A percentile compares a stretch with the other conserved stretches of the same genome.
Evolutionary conservation across 2,329 filamentous ascomycete genomes (phyloP).

Genomic region (Monosporascus ibericus): DNA sequence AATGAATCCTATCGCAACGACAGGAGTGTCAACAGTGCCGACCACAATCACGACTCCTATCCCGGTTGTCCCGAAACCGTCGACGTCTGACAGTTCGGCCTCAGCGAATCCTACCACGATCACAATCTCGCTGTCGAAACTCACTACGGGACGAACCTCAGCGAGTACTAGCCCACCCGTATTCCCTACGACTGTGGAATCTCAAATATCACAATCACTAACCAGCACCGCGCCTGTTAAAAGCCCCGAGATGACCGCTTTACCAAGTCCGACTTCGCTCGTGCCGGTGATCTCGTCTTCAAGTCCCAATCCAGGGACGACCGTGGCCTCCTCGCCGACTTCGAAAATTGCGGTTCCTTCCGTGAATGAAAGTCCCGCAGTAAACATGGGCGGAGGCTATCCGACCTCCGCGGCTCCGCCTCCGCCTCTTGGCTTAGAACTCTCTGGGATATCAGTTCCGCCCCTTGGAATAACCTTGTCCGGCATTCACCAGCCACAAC

Average conservation of each 20-base stretch:
- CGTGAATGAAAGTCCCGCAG: background rate
- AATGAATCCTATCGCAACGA: constrained; percentile 6
- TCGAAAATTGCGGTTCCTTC: background rate
- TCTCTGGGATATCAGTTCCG: background rate
- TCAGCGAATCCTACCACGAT: background rate
- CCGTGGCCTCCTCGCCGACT: background rate
- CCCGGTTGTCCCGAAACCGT: background rate
- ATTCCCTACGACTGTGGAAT: background rate
- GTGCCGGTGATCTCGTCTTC: background rate
- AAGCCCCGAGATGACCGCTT: background rate
- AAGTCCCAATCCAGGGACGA: background rate
- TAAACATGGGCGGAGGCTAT: background rate
- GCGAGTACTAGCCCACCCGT: background rate
- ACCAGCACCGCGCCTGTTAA: background rate
- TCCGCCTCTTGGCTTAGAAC: background rate
- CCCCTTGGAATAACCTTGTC: background rate
- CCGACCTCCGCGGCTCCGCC: background rate
- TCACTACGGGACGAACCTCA: background rate
- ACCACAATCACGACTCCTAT: background rate
- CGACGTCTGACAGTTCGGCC: background rate
- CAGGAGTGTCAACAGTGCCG: background rate
- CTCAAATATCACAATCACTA: background rate
- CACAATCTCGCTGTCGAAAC: background rate
- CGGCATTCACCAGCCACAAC: background rate
- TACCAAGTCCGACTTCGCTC: background rate